These are phyloP conservation scores for Capsicum baccatum DNA, from an alignment of 257 asterid species.

Conservation along the genomic window DNA sequence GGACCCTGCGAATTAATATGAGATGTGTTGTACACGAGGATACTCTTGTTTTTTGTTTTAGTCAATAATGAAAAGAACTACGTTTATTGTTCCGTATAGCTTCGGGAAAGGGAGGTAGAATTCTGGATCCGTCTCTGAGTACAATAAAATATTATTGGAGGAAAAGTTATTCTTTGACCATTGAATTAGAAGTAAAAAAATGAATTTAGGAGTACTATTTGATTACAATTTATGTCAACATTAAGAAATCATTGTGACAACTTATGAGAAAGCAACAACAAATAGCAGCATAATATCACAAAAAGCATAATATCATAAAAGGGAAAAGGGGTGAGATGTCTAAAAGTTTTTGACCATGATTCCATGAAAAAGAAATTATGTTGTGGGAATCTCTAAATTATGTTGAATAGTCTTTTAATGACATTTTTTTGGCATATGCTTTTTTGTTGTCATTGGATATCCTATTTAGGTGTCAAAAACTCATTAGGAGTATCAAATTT, in stretches of 20 bases:
- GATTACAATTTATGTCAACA: slow-evolving; percentile 4
- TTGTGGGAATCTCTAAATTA: background rate
- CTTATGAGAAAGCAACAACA: background rate
- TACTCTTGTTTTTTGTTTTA: too few relatives aligned
- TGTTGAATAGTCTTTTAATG: background rate
- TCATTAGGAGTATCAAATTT: background rate
- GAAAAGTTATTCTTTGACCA: background rate
- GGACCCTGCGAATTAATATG: background rate
- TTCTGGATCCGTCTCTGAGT: background rate
- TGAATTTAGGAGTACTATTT: background rate
- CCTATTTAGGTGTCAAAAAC: background rate
- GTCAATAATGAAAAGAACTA: background rate
- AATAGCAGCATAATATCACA: background rate
- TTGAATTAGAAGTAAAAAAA: background rate
- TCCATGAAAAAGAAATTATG: background rate
- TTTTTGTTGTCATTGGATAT: background rate
- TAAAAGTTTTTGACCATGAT: background rate
- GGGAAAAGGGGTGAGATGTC: background rate
- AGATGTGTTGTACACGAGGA: rapidly evolving
- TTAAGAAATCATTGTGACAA: background rate
- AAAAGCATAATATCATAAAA: slow-evolving; percentile 1
- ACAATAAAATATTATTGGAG: background rate
- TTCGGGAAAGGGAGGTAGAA: background rate
- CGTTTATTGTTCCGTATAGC: background rate
- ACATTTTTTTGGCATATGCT: background rate